These are phyloP conservation scores for Cydonia oblonga DNA, from an alignment of 331 rosid species.

Conservation along the genomic window DNA sequence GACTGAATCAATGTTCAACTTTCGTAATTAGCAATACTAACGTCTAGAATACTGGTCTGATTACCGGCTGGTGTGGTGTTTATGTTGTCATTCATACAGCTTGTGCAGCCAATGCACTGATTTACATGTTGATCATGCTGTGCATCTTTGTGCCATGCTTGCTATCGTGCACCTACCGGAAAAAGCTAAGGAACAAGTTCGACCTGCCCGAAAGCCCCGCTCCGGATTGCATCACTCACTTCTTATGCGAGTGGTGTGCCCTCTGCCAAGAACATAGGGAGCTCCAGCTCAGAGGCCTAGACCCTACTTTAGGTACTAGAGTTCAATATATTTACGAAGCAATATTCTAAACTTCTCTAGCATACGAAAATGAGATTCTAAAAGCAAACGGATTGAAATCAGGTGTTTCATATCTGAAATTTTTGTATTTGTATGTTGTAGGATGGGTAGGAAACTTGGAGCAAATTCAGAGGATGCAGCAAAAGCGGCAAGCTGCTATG, in stretches of 20 bases:
- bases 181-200: conserved; percentile 11
- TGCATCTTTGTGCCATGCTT: conserved; percentile 13
- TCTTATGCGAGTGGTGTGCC: conserved; percentile 17
- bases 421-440: neutral
- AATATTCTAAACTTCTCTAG: neutral
- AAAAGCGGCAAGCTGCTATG: neutral
- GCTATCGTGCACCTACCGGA: conserved; percentile 18
- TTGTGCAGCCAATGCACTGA: conserved; percentile 3
- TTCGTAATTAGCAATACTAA: neutral
- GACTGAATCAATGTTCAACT: neutral
- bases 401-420: neutral
- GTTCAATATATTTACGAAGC: neutral
- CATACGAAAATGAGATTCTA: neutral
- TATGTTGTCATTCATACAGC: neutral
- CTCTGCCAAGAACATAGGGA: conserved; percentile 25
- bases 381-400: neutral
- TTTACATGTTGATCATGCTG: neutral
- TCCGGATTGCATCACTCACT: conserved; percentile 19
- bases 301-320: conserved; percentile 18
- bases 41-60: neutral
- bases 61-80: neutral
- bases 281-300: conserved; percentile 16
- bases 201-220: conserved; percentile 12
- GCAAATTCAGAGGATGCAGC: neutral
- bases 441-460: conserved; percentile 23